These are phyloP conservation scores for Podila epicladia DNA, from an alignment of 192 early-diverging fungal genomes.

Conservation along the genomic window DNA sequence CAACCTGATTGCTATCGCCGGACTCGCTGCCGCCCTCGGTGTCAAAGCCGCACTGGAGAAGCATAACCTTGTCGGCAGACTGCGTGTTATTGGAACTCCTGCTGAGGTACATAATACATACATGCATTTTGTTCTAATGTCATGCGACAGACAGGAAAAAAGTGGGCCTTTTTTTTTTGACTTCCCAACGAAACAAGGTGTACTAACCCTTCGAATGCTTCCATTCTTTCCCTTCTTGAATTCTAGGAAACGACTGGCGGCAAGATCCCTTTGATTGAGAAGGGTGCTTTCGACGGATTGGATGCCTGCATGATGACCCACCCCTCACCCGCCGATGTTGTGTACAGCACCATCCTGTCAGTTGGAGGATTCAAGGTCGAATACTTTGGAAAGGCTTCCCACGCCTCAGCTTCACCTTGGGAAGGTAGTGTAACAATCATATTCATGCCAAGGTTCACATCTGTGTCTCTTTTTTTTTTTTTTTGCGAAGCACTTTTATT, in stretches of 20 bases:
- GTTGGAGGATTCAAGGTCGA: constrained; percentile 59
- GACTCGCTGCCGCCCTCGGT: constrained; percentile 69
- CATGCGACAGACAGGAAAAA: too few relatives aligned
- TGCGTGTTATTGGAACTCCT: constrained; percentile 81
- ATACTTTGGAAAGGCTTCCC: constrained; percentile 77
- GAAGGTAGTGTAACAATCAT: constrained; percentile 39
- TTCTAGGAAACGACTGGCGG: constrained; percentile 67
- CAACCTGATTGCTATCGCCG: constrained; percentile 77
- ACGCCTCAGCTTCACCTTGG: constrained; percentile 75
- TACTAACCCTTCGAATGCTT: too few relatives aligned
- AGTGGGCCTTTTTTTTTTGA: too few relatives aligned
- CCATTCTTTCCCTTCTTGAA: background rate
- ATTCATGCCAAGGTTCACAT: background rate
- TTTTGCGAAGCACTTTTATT: background rate
- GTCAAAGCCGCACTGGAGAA: constrained; percentile 50
- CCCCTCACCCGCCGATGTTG: constrained; percentile 64
- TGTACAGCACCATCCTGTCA: constrained; percentile 56
- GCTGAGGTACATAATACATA: constrained; percentile 55
- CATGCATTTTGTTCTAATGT: constrained; percentile 17
- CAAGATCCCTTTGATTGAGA: constrained; percentile 75
- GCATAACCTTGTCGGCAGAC: constrained; percentile 60
- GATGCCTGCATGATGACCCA: constrained; percentile 87
- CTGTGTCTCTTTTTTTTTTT: background rate
- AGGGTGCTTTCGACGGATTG: constrained; percentile 74
- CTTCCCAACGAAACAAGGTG: too few relatives aligned